These are phyloP conservation scores for Pythium insidiosum DNA, from an alignment of 352 stramenopile genomes.

Conservation along the genomic window DNA sequence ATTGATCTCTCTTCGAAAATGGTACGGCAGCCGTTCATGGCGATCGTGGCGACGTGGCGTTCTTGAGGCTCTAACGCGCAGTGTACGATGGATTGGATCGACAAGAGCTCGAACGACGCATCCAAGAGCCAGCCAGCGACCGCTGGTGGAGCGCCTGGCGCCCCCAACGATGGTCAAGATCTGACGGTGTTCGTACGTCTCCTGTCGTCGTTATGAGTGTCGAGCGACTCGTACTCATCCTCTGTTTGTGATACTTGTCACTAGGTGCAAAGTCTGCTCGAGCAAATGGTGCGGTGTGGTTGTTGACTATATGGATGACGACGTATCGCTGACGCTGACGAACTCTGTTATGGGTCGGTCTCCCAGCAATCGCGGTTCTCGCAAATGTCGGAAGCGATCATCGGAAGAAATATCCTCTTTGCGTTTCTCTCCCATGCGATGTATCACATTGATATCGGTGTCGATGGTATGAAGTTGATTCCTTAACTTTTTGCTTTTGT, in stretches of 20 bases:
- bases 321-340: background rate
- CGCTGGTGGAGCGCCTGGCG: slow-evolving; percentile 10
- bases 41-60: too few species aligned
- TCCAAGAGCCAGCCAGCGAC: background rate
- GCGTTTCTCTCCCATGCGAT: too few species aligned
- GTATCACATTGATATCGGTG: too few species aligned
- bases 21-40: too few species aligned
- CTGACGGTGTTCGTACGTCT: slow-evolving; percentile 58
- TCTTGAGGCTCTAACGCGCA: too few species aligned
- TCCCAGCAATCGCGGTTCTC: slow-evolving; percentile 84
- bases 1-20: too few species aligned
- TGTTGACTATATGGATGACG: background rate
- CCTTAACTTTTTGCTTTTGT: too few species aligned
- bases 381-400: slow-evolving; percentile 85
- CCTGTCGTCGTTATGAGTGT: background rate
- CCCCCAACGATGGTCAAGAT: slow-evolving; percentile 57
- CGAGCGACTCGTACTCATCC: background rate
- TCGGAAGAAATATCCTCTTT: slow-evolving; percentile 77
- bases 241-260: background rate
- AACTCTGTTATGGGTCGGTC: background rate
- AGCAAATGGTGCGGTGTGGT: slow-evolving; percentile 51
- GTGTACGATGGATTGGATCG: too few species aligned
- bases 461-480: too few species aligned
- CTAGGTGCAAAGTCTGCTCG: slow-evolving; percentile 56
- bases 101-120: slow-evolving; percentile 9